Evolutionary conservation across 176 grass and related monocot species (phyloP), one percentile per base, ranked within the genome.

Genomic region (Bonia amplexicaulis): DNA sequence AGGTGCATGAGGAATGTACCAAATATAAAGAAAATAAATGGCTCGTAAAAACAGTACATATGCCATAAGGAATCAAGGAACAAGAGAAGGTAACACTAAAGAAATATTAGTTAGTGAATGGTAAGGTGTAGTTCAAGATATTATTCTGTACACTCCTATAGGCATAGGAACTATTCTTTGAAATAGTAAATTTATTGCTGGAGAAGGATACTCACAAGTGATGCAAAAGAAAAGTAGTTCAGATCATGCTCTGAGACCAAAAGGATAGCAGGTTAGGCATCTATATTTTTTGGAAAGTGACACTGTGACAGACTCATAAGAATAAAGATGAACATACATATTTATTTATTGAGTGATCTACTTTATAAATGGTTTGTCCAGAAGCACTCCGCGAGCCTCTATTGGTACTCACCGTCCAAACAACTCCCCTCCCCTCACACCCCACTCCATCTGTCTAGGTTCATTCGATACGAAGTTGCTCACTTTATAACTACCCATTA

Each of bases 1-100:
- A 84, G 55, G 52, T 77, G 29, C 39, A 37, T 48, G 14, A 75
- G 19, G 89, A 84, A 84, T 90, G 85, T 46, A 70, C 85, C 22
- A 20, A 67, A 68, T 6, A 15, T 45, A 48, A 72, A 68, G 27
- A 79, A 67, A 68, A 23, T 7, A 77, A 90, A 67, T 83, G 58
- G 4, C 31, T 62, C 49, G 31, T 52, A 62, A 80, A 66, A 72
- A 48, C 35, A 80, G 9, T 67, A 82, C 29, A 53, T 47, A 74
- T 60, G 52, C 75, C 74, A 80, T 6, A 84, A 87, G 46, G 84
- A 78, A 90, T 55, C 80, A 63, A 67, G 73, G 77, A 89, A 89
- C 63, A 90, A 65, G 45, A 78, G 73, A 76, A 69, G 61, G 64
- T 20, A 77, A 64, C 5, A 45, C 54, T 19, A 59, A 74, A 27